Base-by-base conservation (phyloP, 306 rosid species). In the Dalbergia cultrata region DNA sequence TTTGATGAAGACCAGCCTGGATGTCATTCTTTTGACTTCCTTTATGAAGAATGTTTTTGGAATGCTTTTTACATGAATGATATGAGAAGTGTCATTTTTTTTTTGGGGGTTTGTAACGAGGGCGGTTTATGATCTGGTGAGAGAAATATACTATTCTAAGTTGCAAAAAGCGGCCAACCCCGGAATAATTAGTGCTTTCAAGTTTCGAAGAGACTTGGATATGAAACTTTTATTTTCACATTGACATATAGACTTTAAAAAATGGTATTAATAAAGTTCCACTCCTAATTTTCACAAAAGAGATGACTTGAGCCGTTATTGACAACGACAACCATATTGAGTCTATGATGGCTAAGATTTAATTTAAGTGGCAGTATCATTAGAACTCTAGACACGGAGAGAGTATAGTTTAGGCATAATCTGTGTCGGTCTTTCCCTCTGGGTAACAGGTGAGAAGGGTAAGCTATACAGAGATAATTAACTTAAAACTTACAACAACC, bases 401-500 rank as follows among this genome's bases (percentile, higher is more conserved):
- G 5, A 37, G 10, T 34, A 17, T 44, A 19, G 13, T 65, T n/a
- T 43, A 52, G 44, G 66, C 56, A 77, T 16, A 65, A 77, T 10
- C 8, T 11, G 39, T 41, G 68, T 43, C 47, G 19, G 78, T 11
- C 19, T 10, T 44, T 19, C 19, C 22, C 22, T 13, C 18, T 4
- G 17, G 57, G 17, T 50, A 4, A 13, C 8, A 50, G 57, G 12
- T 13, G 13, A 50, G 57, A 5, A 50, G 57, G 0, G 17, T 50
- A 13, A 50, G n/a, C n/a, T 50, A 7, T 9, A 7, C 1, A 43
- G 11, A 7, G 5, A 37, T 37, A 7, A 5, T 2, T 41, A 7
- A 16, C 22, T 54, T 17, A 31, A 35, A 52, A 77, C 67, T 12
- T 69, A 50, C 71, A 47, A 39, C 43, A 75, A 70, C 74, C 81